A percentile compares a stretch with the other conserved stretches of the same genome.
Conservation (phyloP, 768 basidiomycete genomes). For the Mycena metata region DNA sequence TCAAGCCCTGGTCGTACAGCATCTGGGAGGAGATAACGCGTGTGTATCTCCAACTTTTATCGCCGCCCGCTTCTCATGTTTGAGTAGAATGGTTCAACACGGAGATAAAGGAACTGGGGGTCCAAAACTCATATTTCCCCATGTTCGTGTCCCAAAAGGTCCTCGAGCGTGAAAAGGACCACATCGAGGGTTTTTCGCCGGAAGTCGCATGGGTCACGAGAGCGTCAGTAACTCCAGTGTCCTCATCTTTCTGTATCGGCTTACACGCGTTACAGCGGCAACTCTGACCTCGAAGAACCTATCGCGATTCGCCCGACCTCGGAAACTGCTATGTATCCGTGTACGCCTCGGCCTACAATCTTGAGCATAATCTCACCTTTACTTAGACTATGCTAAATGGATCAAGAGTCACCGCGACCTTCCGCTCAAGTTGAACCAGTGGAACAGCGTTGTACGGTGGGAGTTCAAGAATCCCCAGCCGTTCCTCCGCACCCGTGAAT, state of each 20-base stretch:
- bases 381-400: constrained; percentile 96
- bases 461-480: constrained; percentile 99
- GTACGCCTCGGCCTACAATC: constrained; percentile 59
- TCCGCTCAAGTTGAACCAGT: constrained; percentile 96
- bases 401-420: constrained; percentile 97
- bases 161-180: constrained; percentile 96
- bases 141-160: constrained; percentile 97
- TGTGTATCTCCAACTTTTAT: constrained; percentile 48
- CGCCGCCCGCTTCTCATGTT: constrained; percentile 11
- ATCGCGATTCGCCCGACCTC: constrained; percentile 99
- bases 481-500: constrained; percentile 98
- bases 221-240: constrained; percentile 73
- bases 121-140: constrained; percentile 98
- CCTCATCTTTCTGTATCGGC: not conserved
- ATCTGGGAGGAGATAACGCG: constrained; percentile 98
- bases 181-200: constrained; percentile 98
- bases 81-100: constrained; percentile 91
- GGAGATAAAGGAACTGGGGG: constrained; percentile 93
- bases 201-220: constrained; percentile 99
- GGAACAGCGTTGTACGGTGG: constrained; percentile 99
- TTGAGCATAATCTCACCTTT: constrained; percentile 3
- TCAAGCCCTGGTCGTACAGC: constrained; percentile 96
- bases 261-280: constrained; percentile 67
- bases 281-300: constrained; percentile 94
- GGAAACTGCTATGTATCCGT: constrained; percentile 99